phyloP scores from a whole-genome alignment of 441 rosid species.

The Pelargonium fulgidum region DNA sequence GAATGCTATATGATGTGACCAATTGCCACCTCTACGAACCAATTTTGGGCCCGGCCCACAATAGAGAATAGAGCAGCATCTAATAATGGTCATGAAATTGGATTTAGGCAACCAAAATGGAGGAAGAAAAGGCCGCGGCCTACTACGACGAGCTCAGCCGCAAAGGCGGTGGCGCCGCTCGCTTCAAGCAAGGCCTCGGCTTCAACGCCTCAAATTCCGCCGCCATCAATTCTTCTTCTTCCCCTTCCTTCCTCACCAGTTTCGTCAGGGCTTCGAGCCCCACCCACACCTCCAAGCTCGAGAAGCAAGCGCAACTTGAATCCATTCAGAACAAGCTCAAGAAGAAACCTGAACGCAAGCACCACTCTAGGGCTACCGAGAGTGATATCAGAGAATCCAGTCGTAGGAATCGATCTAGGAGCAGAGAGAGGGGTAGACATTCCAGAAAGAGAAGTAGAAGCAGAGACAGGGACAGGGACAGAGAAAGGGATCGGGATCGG shows the following conservation, averaged over 20 bases:
- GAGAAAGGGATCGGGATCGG: constrained; percentile 20
- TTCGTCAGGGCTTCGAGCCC: constrained; percentile 73
- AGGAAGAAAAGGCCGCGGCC: constrained; percentile 87
- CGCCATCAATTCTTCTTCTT: constrained; percentile 27
- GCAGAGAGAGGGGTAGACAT: constrained; percentile 33
- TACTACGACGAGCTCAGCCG: constrained; percentile 86
- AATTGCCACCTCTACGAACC: too few species aligned
- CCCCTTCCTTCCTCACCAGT: constrained; percentile 57
- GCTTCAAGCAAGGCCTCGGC: constrained; percentile 93
- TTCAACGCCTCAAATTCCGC: constrained; percentile 37
- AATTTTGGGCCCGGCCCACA: too few species aligned
- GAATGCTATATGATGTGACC: too few species aligned
- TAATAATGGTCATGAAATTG: too few species aligned
- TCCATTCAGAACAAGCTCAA: constrained; percentile 66
- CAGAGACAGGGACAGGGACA: constrained; percentile 25
- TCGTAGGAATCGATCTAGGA: constrained; percentile 36
- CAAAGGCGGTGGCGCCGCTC: constrained; percentile 90
- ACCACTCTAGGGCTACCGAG: constrained; percentile 34
- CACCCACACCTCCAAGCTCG: constrained; percentile 33
- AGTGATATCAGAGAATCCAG: constrained; percentile 14
- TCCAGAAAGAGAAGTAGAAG: constrained; percentile 16
- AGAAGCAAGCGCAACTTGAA: constrained; percentile 54
- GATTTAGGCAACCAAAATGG: constrained; percentile 28
- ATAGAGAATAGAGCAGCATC: too few species aligned
- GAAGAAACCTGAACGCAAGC: constrained; percentile 38